Conservation (phyloP, 2,329 filamentous ascomycete genomes). For the Fusarium xylarioides region DNA sequence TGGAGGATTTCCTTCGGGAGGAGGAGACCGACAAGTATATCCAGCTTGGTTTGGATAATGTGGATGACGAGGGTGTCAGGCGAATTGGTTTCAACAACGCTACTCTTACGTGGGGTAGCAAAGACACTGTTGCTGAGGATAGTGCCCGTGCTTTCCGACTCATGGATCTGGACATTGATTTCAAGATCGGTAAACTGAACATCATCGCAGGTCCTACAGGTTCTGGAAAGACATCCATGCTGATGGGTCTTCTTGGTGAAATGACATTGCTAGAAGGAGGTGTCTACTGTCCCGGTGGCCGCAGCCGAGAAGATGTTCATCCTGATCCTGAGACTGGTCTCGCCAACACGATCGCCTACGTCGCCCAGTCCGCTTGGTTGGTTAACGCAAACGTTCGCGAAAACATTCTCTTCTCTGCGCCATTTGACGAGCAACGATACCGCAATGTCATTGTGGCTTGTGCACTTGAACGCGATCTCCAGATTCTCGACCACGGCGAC, state of each 20-base stretch:
- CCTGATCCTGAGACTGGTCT: constrained; percentile 85
- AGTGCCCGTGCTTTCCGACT: constrained; percentile 81
- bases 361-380: constrained; percentile 95
- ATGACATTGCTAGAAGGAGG: constrained; percentile 87
- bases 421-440: constrained; percentile 84
- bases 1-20: constrained; percentile 92
- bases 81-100: constrained; percentile 86
- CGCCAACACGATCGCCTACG: constrained; percentile 93
- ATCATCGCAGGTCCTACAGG: constrained; percentile 93
- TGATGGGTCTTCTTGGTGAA: constrained; percentile 96
- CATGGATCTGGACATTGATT: constrained; percentile 83
- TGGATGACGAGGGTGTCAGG: constrained; percentile 73
- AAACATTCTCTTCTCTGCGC: constrained; percentile 90
- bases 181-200: constrained; percentile 86
- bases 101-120: constrained; percentile 88
- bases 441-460: constrained; percentile 89
- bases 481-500: constrained; percentile 92
- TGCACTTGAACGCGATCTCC: constrained; percentile 87
- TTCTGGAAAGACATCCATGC: constrained; percentile 91
- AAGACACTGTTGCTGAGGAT: constrained; percentile 67
- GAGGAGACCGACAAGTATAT: constrained; percentile 96
- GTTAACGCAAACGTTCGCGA: constrained; percentile 96
- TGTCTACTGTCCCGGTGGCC: constrained; percentile 86
- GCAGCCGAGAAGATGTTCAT: constrained; percentile 84
- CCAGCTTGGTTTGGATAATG: constrained; percentile 77